Conservation (phyloP, 352 stramenopile species). For the Pythium diclinum region DNA sequence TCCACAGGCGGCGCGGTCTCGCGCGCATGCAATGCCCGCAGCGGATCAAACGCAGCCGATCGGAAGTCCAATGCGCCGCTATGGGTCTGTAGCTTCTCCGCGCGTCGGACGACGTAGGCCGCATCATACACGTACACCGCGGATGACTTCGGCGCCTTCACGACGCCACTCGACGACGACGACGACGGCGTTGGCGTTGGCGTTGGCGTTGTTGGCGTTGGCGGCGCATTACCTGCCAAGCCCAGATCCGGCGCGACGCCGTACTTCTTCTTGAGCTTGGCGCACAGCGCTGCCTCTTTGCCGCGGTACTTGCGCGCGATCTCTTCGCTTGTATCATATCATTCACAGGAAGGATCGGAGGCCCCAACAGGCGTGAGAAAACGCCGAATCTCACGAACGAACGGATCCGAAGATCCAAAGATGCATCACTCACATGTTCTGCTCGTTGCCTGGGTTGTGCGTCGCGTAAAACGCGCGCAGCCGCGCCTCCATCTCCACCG, state of each 20-base stretch:
- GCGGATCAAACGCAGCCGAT: constrained; percentile 47
- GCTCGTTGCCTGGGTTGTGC: constrained; percentile 70
- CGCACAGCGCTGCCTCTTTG: constrained; percentile 57
- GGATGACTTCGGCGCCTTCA: background rate
- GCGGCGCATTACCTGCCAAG: background rate
- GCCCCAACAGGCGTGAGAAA: background rate
- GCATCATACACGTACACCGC: constrained; percentile 31
- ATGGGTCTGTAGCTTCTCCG: constrained; percentile 3
- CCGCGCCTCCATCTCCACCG: constrained; percentile 38
- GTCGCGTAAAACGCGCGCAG: constrained; percentile 71
- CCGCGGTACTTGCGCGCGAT: constrained; percentile 70
- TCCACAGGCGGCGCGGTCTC: constrained; percentile 23
- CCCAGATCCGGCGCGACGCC: constrained; percentile 45
- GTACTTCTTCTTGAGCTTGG: constrained; percentile 80
- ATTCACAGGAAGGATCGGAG: too few species aligned
- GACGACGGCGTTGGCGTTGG: background rate
- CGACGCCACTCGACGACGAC: background rate
- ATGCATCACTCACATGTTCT: constrained; percentile 63
- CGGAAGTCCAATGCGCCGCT: constrained; percentile 48
- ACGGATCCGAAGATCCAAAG: background rate
- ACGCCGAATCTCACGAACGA: background rate
- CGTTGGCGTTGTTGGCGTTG: background rate
- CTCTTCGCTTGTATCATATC: constrained; percentile 37
- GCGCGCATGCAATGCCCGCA: constrained; percentile 36
- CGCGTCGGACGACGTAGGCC: constrained; percentile 31